A percentile compares a stretch with the other conserved stretches of the same genome.
Conservation (phyloP, 768 basidiomycete species). For the Inosperma sp. region DNA sequence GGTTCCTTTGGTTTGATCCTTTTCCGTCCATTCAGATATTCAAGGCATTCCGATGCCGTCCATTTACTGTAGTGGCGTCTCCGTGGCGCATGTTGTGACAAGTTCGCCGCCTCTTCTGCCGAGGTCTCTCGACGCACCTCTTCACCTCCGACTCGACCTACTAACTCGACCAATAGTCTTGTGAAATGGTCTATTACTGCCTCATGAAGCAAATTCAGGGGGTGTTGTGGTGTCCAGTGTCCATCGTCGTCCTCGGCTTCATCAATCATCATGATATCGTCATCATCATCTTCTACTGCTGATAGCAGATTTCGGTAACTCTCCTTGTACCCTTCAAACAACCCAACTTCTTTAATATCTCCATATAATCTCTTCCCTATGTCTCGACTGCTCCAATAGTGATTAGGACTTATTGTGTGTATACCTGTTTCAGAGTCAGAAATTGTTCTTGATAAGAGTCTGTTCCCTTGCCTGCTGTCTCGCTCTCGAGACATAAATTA, state of each 20-base stretch:
- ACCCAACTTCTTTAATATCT: conserved; percentile 26
- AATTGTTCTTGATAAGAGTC: conserved; percentile 9
- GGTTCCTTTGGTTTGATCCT: conserved; percentile 31
- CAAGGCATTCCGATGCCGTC: conserved; percentile 52
- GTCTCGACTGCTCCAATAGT: conserved; percentile 46
- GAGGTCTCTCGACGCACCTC: conserved; percentile 34
- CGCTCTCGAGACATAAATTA: conserved; percentile 50
- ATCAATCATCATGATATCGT: conserved; percentile 60
- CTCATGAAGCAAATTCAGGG: conserved; percentile 61
- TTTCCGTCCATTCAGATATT: conserved; percentile 41
- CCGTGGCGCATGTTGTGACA: conserved; percentile 60
- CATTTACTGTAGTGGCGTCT: conserved; percentile 44
- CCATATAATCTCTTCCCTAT: conserved; percentile 48
- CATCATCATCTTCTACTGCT: conserved; percentile 22
- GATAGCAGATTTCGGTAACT: conserved; percentile 32
- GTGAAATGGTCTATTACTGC: conserved; percentile 69
- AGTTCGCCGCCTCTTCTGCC: conserved; percentile 30
- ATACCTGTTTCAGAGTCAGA: conserved; percentile 26
- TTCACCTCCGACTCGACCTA: conserved; percentile 47
- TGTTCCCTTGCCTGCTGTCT: conserved; percentile 25
- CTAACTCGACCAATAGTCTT: conserved; percentile 54
- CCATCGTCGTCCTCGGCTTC: conserved; percentile 40
- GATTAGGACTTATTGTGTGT: conserved; percentile 35
- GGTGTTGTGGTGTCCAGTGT: conserved; percentile 45
- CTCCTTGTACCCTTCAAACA: conserved; percentile 39